Evolutionary conservation across 2,329 filamentous ascomycete genomes (phyloP), one percentile per base, ranked within the genome.

Genomic region (Aspergillus spinulosporus): DNA sequence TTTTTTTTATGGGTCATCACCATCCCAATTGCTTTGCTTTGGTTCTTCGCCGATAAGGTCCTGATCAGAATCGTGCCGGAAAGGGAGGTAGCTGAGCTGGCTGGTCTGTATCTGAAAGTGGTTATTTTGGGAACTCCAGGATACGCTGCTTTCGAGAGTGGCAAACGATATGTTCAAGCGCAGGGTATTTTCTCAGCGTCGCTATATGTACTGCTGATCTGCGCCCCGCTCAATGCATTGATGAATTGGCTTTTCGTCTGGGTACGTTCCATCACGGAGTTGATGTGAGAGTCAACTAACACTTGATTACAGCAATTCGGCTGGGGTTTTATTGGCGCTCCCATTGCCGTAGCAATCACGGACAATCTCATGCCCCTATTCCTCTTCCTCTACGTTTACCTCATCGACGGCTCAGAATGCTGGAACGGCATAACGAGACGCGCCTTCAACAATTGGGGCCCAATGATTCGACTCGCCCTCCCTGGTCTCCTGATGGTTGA

Each of bases 401-500:
- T 88, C 67, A 72, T 91, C 26, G 83, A 85, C 54, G 89, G 90
- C 3, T 80, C 81, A 47, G 84, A 91, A 66, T 93, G 90, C 74
- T 94, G 90, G 90, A 88, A 87, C 57, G 90, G 90, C 1, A 88
- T 93, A 70, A 86, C 85, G n/a, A 78, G 74, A 57, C 83, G 84
- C 39, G 87, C 88, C 0, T 80, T 92, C 51, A 76, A 77, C 34
- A 93, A 93, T 68, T 94, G 90, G 90, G 80, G 80, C 1, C 87
- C 88, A 6, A 95, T 96, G 93, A 84, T 97, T 65, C 85, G 86
- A 47, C 86, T 97, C 37, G 91, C 93, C 0, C 78, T 97, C 11
- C 92, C 93, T 0, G 93, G 93, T 1, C 86, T 97, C 71, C 78
- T 96, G 62, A 97, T 97, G 92, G 88, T 97, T 1, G 87, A 95